Evolutionary conservation across 164 flowering plant genomes (phyloP), one percentile per base, ranked within the genome.

Genomic region (Annona squamosa): DNA sequence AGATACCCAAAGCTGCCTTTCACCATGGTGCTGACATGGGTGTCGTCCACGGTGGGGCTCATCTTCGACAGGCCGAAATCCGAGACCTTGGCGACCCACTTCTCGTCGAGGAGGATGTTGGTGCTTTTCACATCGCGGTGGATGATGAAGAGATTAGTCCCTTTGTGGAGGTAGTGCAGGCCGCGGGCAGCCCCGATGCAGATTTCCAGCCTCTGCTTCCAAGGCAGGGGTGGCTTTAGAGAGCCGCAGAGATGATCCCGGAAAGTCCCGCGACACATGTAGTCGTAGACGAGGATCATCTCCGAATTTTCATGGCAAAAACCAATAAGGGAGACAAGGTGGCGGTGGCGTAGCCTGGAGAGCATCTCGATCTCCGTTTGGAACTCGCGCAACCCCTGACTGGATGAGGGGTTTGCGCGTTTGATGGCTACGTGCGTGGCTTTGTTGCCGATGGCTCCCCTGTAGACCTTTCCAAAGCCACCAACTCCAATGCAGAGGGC

Each of bases 281-380:
- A 84, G 64, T 84, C 87, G 65, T 85, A 83, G 17, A 84, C 87
- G 43, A 86, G 76, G 57, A 84, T 84, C 89, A 86, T 84, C 66
- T 84, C 86, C 12, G 67, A 64, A 44, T 82, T 64, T n/a, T 85
- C 87, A 52, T 79, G 82, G 69, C 87, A 84, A 77, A 81, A 86
- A 1, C 89, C 87, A 17, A 86, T 83, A 61, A 86, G 74, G 0
- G 89, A 83, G 48, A 86, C 89, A 13, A 86, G 78, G 63, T 86
- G 84, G 17, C 71, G 72, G 68, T 84, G 89, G 4, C 89, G 81
- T 3, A 84, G 83, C 73, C 82, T 78, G 1, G 89, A 86, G 13
- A 86, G 84, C 87, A 85, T 83, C 79, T 84, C 89, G 42, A 86
- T 84, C 76, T 86, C 88, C 1, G 84, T 86, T n/a, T 73, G 84